Percentiles rank a stretch among this genome's conserved stretches.
These are phyloP conservation scores for Sclerotinia spermophila DNA, from an alignment of 2,329 filamentous ascomycete species.

Conservation along the genomic window DNA sequence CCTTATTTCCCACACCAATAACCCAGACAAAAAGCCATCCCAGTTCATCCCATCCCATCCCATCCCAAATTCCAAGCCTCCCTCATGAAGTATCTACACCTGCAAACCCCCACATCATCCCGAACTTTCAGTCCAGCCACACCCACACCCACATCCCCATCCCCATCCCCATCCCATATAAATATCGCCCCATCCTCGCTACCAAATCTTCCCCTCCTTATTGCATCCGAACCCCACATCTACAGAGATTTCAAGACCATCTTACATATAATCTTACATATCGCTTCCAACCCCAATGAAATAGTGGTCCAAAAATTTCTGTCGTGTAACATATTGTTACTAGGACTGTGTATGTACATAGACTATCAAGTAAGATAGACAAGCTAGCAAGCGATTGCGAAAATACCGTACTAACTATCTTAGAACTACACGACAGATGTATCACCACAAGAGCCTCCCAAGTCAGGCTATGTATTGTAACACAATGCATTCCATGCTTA, in stretches of 20 bases:
- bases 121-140: neutral
- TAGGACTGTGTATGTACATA: neutral
- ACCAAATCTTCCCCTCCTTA: neutral
- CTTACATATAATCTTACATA: neutral
- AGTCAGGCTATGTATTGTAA: no score
- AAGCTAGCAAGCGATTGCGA: slow-evolving; percentile 2
- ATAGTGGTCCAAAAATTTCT: neutral
- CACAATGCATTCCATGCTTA: neutral
- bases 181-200: neutral
- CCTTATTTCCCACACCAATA: no score
- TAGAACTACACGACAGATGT: slow-evolving; percentile 11
- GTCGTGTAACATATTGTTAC: neutral
- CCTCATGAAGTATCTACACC: no score
- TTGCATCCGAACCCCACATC: neutral
- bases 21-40: neutral
- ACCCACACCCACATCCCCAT: neutral
- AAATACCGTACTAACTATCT: neutral
- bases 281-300: neutral
- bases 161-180: neutral
- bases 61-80: no score
- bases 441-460: neutral
- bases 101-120: no score
- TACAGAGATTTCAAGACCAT: neutral
- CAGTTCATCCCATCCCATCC: neutral
- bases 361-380: neutral